Evolutionary conservation across 1,139 yeast genomes (phyloP), one percentile per base, ranked within the genome.

Genomic region (Zygosaccharomyces sapae): DNA sequence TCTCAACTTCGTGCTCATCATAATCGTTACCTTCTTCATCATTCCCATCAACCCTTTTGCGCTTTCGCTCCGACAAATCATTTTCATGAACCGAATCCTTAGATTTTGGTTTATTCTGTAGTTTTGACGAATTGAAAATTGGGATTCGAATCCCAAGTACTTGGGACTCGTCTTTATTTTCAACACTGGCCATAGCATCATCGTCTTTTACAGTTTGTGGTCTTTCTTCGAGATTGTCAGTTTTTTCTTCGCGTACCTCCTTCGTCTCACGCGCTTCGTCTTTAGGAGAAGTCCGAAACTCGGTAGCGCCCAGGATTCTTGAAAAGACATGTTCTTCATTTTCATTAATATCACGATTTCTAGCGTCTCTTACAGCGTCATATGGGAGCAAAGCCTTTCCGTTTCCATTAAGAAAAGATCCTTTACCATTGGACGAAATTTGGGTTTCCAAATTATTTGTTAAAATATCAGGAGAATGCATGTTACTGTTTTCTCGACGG

Each of bases 81-180:
- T 12, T 13, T 7, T 13, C 19, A 22, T 5, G 7, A 22, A 22
- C 3, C 7, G 7, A 6, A 22, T 6, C 7, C 7, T 6, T 22
- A 19, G 34, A 16, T n/a, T 38, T 31, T 10, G 13, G 1, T 22
- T 40, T 24, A 40, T 30, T 37, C 48, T 54, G 29, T 43, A 41
- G 1, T 24, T 44, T 48, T 16, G 47, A 46, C 10, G 55, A 54
- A 37, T 59, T 59, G 45, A 58, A 60, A 30, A 60, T 60, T 1
- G 63, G 64, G 19, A 60, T 54, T 10, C 52, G 51, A 16, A 58
- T 52, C 20, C 44, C 40, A 4, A 39, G 33, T 7, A 40, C n/a
- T 4, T 34, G 25, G 7, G 50, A 39, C 7, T 13, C 24, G 3
- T 45, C 44, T n/a, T 24, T 30, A 27, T 30, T 34, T 12, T 43